Evolutionary conservation across 495 filamentous ascomycete genomes (phyloP).

Genomic region (Trichoderma orchidacearum): DNA sequence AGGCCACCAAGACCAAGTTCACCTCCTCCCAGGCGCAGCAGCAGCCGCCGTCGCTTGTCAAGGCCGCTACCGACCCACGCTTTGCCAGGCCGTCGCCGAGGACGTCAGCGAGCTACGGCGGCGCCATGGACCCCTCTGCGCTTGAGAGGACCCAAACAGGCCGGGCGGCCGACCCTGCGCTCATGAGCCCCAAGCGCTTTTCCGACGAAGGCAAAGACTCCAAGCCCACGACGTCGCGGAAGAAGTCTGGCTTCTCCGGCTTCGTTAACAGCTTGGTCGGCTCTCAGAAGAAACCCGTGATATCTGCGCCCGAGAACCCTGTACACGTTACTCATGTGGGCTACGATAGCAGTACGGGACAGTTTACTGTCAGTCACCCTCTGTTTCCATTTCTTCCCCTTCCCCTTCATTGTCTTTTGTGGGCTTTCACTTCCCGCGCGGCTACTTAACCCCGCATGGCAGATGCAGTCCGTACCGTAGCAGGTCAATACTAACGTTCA

Average conservation of each 20-base stretch:
- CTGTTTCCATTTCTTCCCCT: constrained; percentile 9
- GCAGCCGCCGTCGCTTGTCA: constrained; percentile 24
- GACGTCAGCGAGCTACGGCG: constrained; percentile 71
- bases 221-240: constrained; percentile 48
- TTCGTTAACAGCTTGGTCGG: constrained; percentile 90
- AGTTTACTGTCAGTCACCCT: constrained; percentile 66
- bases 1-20: constrained; percentile 30
- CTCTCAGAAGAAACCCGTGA: constrained; percentile 78
- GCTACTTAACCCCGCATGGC: not conserved
- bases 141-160: constrained; percentile 32
- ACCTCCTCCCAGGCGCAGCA: constrained; percentile 7
- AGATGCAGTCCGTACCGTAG: constrained; percentile 2
- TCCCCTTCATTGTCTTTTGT: not conserved
- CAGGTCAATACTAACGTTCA: constrained; percentile 15
- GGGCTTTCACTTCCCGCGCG: too few relatives aligned
- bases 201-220: constrained; percentile 67
- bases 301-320: constrained; percentile 91
- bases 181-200: constrained; percentile 58
- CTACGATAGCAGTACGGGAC: constrained; percentile 90
- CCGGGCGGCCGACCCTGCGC: constrained; percentile 42
- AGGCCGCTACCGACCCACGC: constrained; percentile 42
- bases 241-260: constrained; percentile 89
- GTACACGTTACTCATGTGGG: constrained; percentile 97
- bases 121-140: constrained; percentile 33
- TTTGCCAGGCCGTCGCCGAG: constrained; percentile 48